phyloP scores from a whole-genome alignment of 306 rosid genomes.

The Fragaria nilgerrensis region DNA sequence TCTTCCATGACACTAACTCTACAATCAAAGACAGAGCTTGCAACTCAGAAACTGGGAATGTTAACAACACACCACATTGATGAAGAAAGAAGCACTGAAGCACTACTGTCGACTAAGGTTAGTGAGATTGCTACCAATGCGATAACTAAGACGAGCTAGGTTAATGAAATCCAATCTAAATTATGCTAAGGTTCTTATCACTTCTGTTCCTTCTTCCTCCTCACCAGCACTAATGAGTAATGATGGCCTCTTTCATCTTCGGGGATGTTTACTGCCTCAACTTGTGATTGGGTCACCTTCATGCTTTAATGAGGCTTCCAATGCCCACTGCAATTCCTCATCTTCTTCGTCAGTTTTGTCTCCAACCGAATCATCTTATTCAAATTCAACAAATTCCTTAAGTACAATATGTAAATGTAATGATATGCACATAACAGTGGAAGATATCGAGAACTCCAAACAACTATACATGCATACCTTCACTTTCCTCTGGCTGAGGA shows the following conservation, averaged over 20 bases:
- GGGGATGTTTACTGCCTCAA: neutral
- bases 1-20: neutral
- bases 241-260: constrained; percentile 8
- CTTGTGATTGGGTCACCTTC: constrained; percentile 25
- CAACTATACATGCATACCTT: neutral
- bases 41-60: neutral
- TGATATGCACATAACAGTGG: neutral
- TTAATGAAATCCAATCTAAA: neutral
- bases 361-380: constrained; percentile 21
- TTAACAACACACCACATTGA: neutral
- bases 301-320: constrained; percentile 56
- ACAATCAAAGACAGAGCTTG: neutral
- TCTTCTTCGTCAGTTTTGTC: constrained; percentile 52
- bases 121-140: neutral
- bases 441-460: neutral
- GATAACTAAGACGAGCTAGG: neutral
- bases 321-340: constrained; percentile 62
- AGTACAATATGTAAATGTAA: neutral
- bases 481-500: neutral
- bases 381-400: neutral
- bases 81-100: neutral
- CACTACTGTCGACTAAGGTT: neutral
- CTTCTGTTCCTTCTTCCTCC: neutral
- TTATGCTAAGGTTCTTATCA: neutral
- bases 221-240: constrained; percentile 11